These are phyloP conservation scores for Nitzschia palea DNA, from an alignment of 108 stramenopile species.

Conservation along the genomic window DNA sequence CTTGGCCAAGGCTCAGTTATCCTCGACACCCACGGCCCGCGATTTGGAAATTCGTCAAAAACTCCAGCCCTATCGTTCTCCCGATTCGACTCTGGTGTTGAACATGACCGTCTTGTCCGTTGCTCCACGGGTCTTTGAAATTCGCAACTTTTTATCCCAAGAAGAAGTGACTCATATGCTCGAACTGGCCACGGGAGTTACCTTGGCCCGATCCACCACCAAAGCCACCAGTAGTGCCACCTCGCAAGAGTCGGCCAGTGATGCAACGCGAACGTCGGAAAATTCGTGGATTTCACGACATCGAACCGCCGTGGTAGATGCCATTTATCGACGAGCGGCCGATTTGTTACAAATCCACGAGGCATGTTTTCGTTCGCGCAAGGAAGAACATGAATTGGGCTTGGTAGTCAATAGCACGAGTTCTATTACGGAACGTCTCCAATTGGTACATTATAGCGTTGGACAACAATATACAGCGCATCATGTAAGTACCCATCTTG, in stretches of 20 bases:
- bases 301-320: constrained; percentile 39
- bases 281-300: constrained; percentile 46
- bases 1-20: not conserved
- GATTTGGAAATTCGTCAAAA: constrained; percentile 35
- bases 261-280: constrained; percentile 33
- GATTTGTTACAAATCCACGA: constrained; percentile 55
- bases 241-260: not conserved
- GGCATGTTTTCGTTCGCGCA: constrained; percentile 39
- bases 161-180: constrained; percentile 59
- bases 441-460: constrained; percentile 57
- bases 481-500: constrained; percentile 32
- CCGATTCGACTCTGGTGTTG: constrained; percentile 29
- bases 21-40: not conserved
- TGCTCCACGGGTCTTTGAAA: constrained; percentile 65
- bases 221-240: constrained; percentile 11
- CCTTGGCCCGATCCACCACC: constrained; percentile 35
- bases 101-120: constrained; percentile 43
- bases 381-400: constrained; percentile 39
- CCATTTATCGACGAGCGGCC: constrained; percentile 49
- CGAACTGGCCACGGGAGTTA: constrained; percentile 29
- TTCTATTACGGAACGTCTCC: constrained; percentile 51
- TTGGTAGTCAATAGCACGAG: constrained; percentile 26
- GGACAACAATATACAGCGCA: constrained; percentile 52
- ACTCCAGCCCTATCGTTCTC: constrained; percentile 45
- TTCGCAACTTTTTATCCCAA: constrained; percentile 50